Evolutionary conservation across 331 rosid genomes (phyloP).

Genomic region (Arachis monticola): DNA sequence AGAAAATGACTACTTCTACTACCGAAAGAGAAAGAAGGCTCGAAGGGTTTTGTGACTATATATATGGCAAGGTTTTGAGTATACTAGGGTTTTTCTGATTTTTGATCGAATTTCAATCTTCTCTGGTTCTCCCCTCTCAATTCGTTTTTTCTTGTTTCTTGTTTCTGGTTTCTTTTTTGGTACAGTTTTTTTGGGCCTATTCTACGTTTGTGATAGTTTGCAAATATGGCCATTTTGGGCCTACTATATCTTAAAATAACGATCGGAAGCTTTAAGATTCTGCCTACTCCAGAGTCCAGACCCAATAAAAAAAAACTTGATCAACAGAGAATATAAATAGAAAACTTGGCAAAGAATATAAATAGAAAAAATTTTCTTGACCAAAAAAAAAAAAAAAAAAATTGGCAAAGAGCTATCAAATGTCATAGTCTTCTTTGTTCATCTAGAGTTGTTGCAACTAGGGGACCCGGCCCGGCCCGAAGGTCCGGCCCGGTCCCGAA

Average conservation of each 20-base stretch:
- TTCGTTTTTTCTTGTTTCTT: background rate
- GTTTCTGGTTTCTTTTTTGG: background rate
- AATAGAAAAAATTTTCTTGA: too few species aligned
- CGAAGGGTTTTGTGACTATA: constrained; percentile 19
- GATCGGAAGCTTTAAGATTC: too few species aligned
- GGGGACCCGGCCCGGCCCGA: too few species aligned
- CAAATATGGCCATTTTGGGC: background rate
- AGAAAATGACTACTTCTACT: background rate
- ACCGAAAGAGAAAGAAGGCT: background rate
- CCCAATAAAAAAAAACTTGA: too few species aligned
- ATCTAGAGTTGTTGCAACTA: too few species aligned
- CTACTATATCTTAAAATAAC: background rate
- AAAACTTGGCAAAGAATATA: too few species aligned
- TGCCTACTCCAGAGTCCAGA: too few species aligned
- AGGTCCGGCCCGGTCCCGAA: too few species aligned
- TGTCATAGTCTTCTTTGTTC: too few species aligned
- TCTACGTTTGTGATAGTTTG: background rate
- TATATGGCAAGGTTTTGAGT: constrained; percentile 7
- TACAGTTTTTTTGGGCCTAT: background rate
- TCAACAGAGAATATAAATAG: too few species aligned
- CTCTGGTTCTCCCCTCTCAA: background rate
- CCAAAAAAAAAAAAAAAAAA: too few species aligned
- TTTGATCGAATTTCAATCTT: background rate
- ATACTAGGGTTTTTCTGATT: constrained; percentile 39
- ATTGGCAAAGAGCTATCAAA: too few species aligned